These are phyloP conservation scores for Dacryopinax spathularia DNA, from an alignment of 768 basidiomycete genomes.

Conservation along the genomic window DNA sequence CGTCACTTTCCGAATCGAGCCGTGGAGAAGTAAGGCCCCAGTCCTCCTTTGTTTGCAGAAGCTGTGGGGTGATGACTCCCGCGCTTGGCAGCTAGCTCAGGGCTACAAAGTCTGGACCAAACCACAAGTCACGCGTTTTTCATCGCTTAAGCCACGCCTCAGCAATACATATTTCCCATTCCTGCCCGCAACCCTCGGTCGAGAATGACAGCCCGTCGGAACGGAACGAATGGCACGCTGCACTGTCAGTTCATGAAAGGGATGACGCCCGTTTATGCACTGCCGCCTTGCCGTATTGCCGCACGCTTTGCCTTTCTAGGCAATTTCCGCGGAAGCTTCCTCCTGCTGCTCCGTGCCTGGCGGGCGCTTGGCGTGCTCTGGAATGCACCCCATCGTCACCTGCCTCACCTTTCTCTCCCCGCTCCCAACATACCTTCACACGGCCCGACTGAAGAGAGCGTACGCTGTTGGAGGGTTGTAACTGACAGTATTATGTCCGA, in stretches of 20 bases:
- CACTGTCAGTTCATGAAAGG: not conserved
- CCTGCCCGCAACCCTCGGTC: too few species aligned
- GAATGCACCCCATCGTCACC: not conserved
- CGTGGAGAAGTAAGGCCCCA: too few species aligned
- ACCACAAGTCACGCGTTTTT: too few species aligned
- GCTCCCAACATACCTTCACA: not conserved
- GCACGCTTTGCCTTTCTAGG: not conserved
- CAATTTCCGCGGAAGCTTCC: not conserved
- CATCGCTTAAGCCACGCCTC: too few species aligned
- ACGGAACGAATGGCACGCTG: not conserved
- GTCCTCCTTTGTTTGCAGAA: too few species aligned
- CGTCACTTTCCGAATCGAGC: too few species aligned
- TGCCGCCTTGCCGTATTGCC: too few species aligned
- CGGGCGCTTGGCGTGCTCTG: not conserved
- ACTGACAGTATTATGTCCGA: not conserved
- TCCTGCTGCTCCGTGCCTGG: not conserved
- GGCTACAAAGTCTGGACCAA: too few species aligned
- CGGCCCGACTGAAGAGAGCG: not conserved
- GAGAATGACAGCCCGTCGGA: conserved; percentile 1
- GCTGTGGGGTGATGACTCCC: too few species aligned
- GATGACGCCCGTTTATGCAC: not conserved
- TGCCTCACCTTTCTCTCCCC: not conserved
- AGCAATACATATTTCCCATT: too few species aligned
- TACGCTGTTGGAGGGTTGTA: too few species aligned
- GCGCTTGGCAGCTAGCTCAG: too few species aligned